These are phyloP conservation scores for Hygrophoropsis aurantiaca DNA, from an alignment of 768 basidiomycete species.

Conservation along the genomic window DNA sequence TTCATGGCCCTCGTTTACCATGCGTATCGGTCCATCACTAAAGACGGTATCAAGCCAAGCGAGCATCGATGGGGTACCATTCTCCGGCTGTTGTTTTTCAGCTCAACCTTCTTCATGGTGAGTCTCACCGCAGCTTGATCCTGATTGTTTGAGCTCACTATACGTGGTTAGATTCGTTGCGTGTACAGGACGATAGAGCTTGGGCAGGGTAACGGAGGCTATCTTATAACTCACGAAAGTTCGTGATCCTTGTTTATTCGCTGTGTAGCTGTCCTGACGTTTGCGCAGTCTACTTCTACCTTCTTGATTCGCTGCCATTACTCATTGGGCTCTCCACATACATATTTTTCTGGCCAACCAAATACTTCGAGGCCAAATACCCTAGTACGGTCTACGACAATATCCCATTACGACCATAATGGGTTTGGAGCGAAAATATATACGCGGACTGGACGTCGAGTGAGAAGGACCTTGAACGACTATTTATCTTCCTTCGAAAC, in stretches of 20 bases:
- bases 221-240: constrained; percentile 25
- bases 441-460: no score
- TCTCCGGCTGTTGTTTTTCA: constrained; percentile 21
- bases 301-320: constrained; percentile 28
- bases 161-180: constrained; percentile 20
- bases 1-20: constrained; percentile 16
- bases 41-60: constrained; percentile 3
- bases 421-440: no score
- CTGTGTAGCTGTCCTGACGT: background rate
- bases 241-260: background rate
- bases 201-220: constrained; percentile 16
- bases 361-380: constrained; percentile 16
- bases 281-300: constrained; percentile 25
- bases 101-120: constrained; percentile 24
- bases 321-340: constrained; percentile 23
- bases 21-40: constrained; percentile 13
- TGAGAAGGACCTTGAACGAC: no score
- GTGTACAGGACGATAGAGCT: constrained; percentile 28
- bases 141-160: background rate
- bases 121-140: constrained; percentile 1
- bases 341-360: constrained; percentile 25
- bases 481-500: no score
- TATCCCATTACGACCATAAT: background rate
- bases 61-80: constrained; percentile 17
- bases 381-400: background rate